These are phyloP conservation scores for Termitomyces sp. DNA, from an alignment of 768 basidiomycete species.

Conservation along the genomic window DNA sequence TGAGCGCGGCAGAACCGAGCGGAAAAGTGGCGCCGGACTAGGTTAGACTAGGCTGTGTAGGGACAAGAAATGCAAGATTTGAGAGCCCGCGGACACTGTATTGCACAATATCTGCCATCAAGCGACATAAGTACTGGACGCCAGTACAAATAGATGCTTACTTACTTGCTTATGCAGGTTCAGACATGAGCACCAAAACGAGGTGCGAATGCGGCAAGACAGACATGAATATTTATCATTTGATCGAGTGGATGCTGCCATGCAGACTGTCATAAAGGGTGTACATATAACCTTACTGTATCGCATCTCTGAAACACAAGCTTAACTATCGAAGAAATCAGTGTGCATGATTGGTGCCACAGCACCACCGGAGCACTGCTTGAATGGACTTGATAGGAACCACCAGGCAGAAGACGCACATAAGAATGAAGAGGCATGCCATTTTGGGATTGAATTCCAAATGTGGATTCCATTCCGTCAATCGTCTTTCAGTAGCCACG, in stretches of 20 bases:
- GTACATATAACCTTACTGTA: too few species aligned
- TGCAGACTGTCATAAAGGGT: not conserved
- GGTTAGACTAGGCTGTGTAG: not conserved
- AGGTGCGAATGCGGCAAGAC: not conserved
- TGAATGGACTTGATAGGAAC: too few species aligned
- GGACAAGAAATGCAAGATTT: not conserved
- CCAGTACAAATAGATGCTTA: not conserved
- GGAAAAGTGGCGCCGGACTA: not conserved
- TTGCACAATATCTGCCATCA: not conserved
- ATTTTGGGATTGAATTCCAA: not conserved
- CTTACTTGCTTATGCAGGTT: not conserved
- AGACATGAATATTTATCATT: not conserved
- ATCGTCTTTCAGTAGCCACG: not conserved
- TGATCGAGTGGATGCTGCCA: not conserved
- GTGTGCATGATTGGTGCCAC: too few species aligned
- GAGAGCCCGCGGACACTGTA: not conserved
- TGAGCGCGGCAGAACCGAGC: slow-evolving; percentile 2
- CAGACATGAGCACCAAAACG: not conserved
- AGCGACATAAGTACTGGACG: too few species aligned
- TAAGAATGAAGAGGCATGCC: too few species aligned
- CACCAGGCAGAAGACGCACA: too few species aligned
- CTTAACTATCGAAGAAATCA: too few species aligned
- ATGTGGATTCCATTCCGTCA: too few species aligned
- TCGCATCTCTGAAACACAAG: too few species aligned
- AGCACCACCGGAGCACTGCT: too few species aligned